Evolutionary conservation across 2,329 filamentous ascomycete genomes (phyloP), one percentile per base, ranked within the genome.

Genomic region (Alternaria alternata): DNA sequence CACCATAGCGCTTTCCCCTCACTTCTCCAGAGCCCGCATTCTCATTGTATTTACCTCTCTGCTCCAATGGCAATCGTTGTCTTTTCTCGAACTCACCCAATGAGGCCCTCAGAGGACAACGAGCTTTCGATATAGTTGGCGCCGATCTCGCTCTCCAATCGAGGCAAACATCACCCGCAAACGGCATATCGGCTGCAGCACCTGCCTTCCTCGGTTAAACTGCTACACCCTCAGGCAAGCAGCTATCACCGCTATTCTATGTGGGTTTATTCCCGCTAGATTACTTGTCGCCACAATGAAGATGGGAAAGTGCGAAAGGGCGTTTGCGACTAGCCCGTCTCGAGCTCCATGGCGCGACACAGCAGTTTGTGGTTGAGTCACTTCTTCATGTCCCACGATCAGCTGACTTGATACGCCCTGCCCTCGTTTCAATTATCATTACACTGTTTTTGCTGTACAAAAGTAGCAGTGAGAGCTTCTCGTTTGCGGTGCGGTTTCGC

Each of bases 271-370:
- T 56, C 38, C 57, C 57, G 57, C 28, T 43, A 30, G 46, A 32
- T 38, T 44, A 41, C 30, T 16, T 18, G 18, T 48, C 38, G 52
- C 57, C 39, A 28, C 30, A 41, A 46, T 51, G 39, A 46, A 56
- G 57, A 39, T 22, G 52, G 57, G 22, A 51, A 46, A 18, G 30
- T n/a, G 41, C 41, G 20, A 51, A n/a, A 51, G n/a, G 57, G 47
- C 57, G 57, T 34, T 30, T 28, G 22, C 34, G n/a, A 43, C 44
- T 57, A 57, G 57, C 57, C 42, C 41, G 22, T 52, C 47, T 51
- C 26, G 30, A 46, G 18, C 32, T 51, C 34, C 6, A 51, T 39
- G 46, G 57, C 52, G 57, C 57, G 38, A 30, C 24, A 5, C 2
- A 39, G 32, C 41, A 41, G 34, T 16, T 39, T 8, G 57, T 9